Evolutionary conservation across 805 yeast species (phyloP).

Genomic region (Starmerella cellae): DNA sequence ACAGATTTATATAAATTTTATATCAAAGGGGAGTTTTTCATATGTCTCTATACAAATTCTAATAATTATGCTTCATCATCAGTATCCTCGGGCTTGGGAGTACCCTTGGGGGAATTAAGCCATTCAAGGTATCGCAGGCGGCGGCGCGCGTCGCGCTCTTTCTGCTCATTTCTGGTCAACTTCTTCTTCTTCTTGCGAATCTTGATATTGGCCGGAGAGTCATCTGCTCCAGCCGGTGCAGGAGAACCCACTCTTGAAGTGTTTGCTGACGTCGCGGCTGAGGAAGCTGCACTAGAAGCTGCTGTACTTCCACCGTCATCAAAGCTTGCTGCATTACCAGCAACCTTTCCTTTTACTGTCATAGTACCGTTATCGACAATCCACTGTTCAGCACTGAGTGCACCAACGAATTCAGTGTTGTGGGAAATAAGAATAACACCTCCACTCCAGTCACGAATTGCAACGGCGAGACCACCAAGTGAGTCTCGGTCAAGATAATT

Average conservation of each 20-base stretch:
- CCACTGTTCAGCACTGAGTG: conserved; percentile 98
- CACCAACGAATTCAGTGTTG: conserved; percentile 92
- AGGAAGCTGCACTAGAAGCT: conserved; percentile 25
- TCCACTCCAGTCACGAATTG: conserved; percentile 95
- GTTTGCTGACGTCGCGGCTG: conserved; percentile 37
- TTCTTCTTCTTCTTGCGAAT: conserved; percentile 88
- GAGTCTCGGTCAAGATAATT: conserved; percentile 97
- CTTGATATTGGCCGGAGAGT: conserved; percentile 92
- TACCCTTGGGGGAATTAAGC: conserved; percentile 94
- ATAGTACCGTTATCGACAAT: conserved; percentile 83
- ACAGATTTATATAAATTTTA: background rate
- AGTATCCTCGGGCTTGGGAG: conserved; percentile 86
- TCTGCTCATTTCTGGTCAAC: conserved; percentile 93
- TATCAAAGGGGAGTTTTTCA: conserved; percentile 83
- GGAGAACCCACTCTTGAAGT: conserved; percentile 32
- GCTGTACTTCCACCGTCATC: conserved; percentile 49
- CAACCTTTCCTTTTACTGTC: conserved; percentile 62
- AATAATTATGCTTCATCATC: conserved; percentile 60
- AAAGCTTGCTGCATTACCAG: conserved; percentile 63
- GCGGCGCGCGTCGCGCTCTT: conserved; percentile 81
- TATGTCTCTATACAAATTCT: conserved; percentile 48
- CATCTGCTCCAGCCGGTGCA: conserved; percentile 30
- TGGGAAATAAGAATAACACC: conserved; percentile 98
- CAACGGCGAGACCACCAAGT: conserved; percentile 91
- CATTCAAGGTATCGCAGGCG: conserved; percentile 87